Evolutionary conservation across 805 yeast species (phyloP), one percentile per base, ranked within the genome.

Genomic region (Helenozyma baotianmanensis): DNA sequence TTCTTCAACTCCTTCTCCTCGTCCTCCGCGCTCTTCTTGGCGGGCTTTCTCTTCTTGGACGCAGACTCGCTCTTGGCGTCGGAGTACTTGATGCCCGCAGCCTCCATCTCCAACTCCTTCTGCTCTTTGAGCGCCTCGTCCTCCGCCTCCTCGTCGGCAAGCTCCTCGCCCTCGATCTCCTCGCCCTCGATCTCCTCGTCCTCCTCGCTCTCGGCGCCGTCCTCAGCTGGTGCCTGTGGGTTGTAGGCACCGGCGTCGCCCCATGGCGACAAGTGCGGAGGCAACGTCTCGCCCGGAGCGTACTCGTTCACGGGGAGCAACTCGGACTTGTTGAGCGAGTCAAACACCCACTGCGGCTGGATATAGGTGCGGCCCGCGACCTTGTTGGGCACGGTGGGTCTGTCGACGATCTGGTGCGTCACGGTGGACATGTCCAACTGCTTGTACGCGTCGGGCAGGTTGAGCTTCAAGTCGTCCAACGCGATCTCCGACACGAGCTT

Each of bases 251-350:
- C 87, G 29, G 89, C 75, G 65, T 92, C 98, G 48, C 97, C 97
- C 97, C 98, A 92, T 68, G 98, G 98, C 32, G 96, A 85, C 52
- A 92, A 70, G 62, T 92, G 98, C 23, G 98, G 97, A 27, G 98
- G 98, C 44, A 92, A 70, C 4, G 86, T 68, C 64, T 90, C 97
- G 36, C 98, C 98, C 4, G 96, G 96, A 27, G 94, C 83, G 55
- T 92, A 92, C 35, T 71, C 72, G 35, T 81, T 79, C 14, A 86
- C 96, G 13, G 92, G 77, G 39, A 83, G 68, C 40, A 92, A 69
- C 39, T 74, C 69, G 30, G 77, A 74, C 62, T 82, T 82, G 67
- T 92, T 92, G 40, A 92, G 66, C 52, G 82, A 80, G 58, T 92
- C 98, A 58, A 92, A 89, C 19, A 92, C 71, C 98, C 98, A 92